A percentile compares a stretch with the other conserved stretches of the same genome.
phyloP scores from a whole-genome alignment of 2,329 filamentous ascomycete genomes.

The Chaetoscypha palmicola region DNA sequence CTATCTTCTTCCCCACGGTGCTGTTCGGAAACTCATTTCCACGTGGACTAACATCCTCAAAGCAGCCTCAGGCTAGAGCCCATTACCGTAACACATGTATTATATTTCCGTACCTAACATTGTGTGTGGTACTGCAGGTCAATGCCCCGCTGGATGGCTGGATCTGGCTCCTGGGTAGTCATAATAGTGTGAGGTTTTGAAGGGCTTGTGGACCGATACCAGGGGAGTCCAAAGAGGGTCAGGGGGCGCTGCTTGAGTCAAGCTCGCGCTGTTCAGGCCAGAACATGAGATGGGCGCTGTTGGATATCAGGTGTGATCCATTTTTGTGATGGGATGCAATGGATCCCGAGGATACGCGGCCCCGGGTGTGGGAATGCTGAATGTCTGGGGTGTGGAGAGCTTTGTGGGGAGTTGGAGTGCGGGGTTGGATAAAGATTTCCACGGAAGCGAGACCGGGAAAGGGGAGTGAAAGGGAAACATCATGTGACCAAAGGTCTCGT shows the following conservation, averaged over 20 bases:
- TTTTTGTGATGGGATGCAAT: too few relatives aligned
- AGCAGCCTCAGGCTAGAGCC: too few relatives aligned
- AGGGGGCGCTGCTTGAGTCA: background rate
- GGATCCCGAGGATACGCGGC: background rate
- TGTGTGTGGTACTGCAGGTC: too few relatives aligned
- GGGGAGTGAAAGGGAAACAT: too few relatives aligned
- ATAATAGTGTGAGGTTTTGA: background rate
- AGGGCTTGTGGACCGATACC: background rate
- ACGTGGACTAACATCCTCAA: too few relatives aligned
- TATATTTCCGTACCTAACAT: too few relatives aligned
- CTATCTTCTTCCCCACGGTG: background rate
- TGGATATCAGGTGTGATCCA: background rate
- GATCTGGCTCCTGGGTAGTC: too few relatives aligned
- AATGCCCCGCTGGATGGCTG: too few relatives aligned
- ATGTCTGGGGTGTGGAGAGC: background rate
- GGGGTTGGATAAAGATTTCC: background rate
- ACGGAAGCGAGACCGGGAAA: background rate
- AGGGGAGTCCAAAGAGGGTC: background rate
- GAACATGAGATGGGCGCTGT: background rate
- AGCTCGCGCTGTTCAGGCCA: background rate
- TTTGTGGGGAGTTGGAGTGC: conserved; percentile 1
- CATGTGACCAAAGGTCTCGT: background rate
- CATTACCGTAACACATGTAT: too few relatives aligned
- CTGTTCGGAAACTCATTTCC: conserved; percentile 9
- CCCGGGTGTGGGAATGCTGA: background rate